phyloP scores from a whole-genome alignment of 768 basidiomycete species.

The Suillus brevipes region DNA sequence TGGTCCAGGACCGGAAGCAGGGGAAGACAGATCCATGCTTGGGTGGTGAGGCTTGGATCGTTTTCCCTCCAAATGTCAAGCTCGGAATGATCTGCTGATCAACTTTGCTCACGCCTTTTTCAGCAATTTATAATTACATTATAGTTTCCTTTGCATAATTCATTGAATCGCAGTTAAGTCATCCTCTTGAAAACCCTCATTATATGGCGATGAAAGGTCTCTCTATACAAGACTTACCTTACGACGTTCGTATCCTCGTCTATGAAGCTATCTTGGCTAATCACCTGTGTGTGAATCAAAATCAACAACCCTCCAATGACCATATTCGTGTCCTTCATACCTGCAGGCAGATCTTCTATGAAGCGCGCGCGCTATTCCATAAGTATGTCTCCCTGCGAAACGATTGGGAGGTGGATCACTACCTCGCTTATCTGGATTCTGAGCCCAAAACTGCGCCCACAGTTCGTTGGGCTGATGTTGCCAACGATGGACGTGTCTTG shows the following conservation, averaged over 20 bases:
- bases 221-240: slow-evolving; percentile 30
- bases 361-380: slow-evolving; percentile 30
- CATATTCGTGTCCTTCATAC: slow-evolving; percentile 35
- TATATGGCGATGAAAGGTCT: neutral
- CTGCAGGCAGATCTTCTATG: slow-evolving; percentile 32
- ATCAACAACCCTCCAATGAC: slow-evolving; percentile 34
- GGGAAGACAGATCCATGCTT: slow-evolving; percentile 26
- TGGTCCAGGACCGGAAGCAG: slow-evolving; percentile 4
- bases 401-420: slow-evolving; percentile 36
- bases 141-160: neutral
- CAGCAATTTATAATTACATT: neutral
- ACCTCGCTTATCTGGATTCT: slow-evolving; percentile 23
- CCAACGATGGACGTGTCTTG: slow-evolving; percentile 40
- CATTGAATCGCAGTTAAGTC: neutral
- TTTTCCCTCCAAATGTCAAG: slow-evolving; percentile 8
- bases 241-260: slow-evolving; percentile 37
- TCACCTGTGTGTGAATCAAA: slow-evolving; percentile 20
- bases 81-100: slow-evolving; percentile 4
- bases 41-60: slow-evolving; percentile 21
- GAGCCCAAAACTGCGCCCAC: slow-evolving; percentile 20
- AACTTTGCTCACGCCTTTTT: slow-evolving; percentile 5
- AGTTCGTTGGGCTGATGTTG: slow-evolving; percentile 38
- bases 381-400: slow-evolving; percentile 39
- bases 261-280: slow-evolving; percentile 33
- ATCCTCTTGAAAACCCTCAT: neutral